Base-by-base conservation (phyloP, 1,284 basidiomycete genomes). In the Cystobasidium slooffiae region DNA sequence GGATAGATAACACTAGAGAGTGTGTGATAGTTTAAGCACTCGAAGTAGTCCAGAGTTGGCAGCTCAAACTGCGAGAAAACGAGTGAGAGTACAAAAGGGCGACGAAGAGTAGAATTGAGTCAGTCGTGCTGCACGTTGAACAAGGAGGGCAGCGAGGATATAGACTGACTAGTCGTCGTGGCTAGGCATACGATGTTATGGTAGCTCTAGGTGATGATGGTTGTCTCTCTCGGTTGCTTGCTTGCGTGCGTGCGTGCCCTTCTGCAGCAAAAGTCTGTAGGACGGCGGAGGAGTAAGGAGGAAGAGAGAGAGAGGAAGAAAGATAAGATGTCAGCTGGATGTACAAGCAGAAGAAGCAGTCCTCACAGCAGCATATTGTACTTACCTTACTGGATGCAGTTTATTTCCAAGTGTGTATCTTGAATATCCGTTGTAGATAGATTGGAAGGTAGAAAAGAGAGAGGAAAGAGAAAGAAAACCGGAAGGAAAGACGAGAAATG, bases 1-100 rank as follows among this genome's bases (percentile, higher is more conserved):
- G 31, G 24, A 3, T 16, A 63, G 44, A 20, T 16, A 16, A 20
- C 14, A 51, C 20, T 20, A 51, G 20, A 49, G 24, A 31, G 64
- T 20, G 55, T 46, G 55, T 39, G 37, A 41, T 44, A 41, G 31
- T 44, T 56, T 55, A 68, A 37, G 66, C 64, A 46, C 51, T 56
- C 51, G 22, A 37, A 22, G 56, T 51, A 22, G 55, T 70, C 68
- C 68, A 70, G 24, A 70, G 56, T 59, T 70, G 68, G 55, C 68
- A 70, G 68, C 68, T 70, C 41, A 70, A 55, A 46, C 55, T 56
- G 58, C 51, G 51, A 43, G 18, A 12, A 22, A 20, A 41, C 20
- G 49, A 22, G n/a, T n/a, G 24, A 22, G 20, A 10, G 46, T 20
- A 62, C 58, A 16, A 51, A 51, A 20, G 20, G 43, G 20, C 14